A percentile compares a stretch with the other conserved stretches of the same genome.
phyloP scores from a whole-genome alignment of 2,329 filamentous ascomycete genomes.

The Aspergillus sp. region DNA sequence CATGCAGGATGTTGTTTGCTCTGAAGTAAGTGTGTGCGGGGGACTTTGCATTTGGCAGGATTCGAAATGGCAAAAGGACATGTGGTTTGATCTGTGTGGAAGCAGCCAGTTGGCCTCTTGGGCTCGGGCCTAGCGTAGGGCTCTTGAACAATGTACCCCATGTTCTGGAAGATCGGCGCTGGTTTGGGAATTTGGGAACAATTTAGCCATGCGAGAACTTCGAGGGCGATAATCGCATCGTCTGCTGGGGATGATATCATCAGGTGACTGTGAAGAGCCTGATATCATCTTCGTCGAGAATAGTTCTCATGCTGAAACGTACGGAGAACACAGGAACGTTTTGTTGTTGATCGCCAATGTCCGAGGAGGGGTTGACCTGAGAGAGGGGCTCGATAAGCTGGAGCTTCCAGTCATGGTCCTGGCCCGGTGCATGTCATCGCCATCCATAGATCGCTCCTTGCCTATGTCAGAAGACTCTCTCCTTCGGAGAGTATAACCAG shows the following conservation, averaged over 20 bases:
- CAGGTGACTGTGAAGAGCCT: not conserved
- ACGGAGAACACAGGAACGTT: not conserved
- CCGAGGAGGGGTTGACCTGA: slow-evolving; percentile 6
- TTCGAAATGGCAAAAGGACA: slow-evolving; percentile 12
- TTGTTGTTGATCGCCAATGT: slow-evolving; percentile 1
- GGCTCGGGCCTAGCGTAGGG: not conserved
- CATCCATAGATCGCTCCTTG: not conserved
- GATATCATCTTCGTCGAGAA: not conserved
- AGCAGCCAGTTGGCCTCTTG: slow-evolving; percentile 1
- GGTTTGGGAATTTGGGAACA: not conserved
- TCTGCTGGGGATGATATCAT: not conserved
- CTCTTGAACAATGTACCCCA: slow-evolving; percentile 4
- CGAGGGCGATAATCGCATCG: not conserved
- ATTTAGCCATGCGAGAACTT: not conserved
- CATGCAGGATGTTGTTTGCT: slow-evolving; percentile 6
- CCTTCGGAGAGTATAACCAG: not conserved
- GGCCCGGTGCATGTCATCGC: not conserved
- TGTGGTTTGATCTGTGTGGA: slow-evolving; percentile 15
- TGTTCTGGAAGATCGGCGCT: not conserved
- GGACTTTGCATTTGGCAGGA: not conserved
- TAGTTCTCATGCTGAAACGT: not conserved
- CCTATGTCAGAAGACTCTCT: slow-evolving; percentile 9
- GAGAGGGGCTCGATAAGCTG: slow-evolving; percentile 9
- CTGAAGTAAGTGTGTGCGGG: not conserved
- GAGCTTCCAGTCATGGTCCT: slow-evolving; percentile 20